Evolutionary conservation across 208 protist genomes (phyloP), one percentile per base, ranked within the genome.

Genomic region (Leishmania tarentolae): DNA sequence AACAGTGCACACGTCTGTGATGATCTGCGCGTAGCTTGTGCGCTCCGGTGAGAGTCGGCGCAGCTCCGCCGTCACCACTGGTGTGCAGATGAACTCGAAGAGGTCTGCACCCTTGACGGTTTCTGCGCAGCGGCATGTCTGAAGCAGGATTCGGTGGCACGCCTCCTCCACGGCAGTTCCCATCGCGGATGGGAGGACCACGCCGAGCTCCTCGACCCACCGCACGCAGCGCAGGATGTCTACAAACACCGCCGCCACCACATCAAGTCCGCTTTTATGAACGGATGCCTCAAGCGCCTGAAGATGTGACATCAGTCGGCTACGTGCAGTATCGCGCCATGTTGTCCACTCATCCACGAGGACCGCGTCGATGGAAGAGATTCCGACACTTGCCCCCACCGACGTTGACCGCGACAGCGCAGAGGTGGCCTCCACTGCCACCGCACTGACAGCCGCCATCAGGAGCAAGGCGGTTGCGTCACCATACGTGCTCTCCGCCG

Each of bases 1-100:
- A 21, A 81, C 80, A 37, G 83, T 72, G 78, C 84, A 91, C 61
- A 88, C n/a, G 57, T 83, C 63, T 2, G 84, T 88, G 50, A 81
- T 71, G 13, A 75, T 72, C 77, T 89, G 86, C 44, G 77, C 75
- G 65, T 83, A 87, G 3, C 77, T 82, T 31, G 76, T 68, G 52
- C 77, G 76, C 40, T 81, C 82, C 0, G 82, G 72, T 21, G 77
- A 59, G 8, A 85, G 82, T 2, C 70, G 72, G 44, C 75, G 79
- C 72, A 85, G 72, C 77, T 81, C 82, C 40, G 47, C 72, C 28
- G 73, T 50, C 37, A 85, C 78, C 13, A 11, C 59, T 17, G 82
- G 73, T 11, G 63, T 69, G 72, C 82, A 85, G 61, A 85, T 56
- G 3, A 17, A 31, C 61, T 74, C 77, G 31, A 82, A 81, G 21